These are phyloP conservation scores for Phlebiopsis flavidoalba DNA, from an alignment of 768 basidiomycete species.

Conservation along the genomic window DNA sequence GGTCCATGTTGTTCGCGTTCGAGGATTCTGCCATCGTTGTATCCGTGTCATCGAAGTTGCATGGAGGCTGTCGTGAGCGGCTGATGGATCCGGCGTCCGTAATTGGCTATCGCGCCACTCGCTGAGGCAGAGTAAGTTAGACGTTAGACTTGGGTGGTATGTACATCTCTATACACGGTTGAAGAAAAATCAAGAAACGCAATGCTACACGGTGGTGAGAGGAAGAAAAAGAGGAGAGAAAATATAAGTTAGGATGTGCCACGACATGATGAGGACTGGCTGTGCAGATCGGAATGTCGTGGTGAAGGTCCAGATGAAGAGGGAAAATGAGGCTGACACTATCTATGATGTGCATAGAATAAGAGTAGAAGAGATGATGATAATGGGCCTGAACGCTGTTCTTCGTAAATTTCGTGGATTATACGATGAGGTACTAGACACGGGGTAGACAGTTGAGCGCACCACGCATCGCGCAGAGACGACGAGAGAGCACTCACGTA, in stretches of 20 bases:
- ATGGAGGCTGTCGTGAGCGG: too few species aligned
- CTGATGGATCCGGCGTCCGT: background rate
- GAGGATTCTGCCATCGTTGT: too few species aligned
- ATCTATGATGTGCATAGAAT: background rate
- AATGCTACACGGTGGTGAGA: background rate
- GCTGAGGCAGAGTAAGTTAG: background rate
- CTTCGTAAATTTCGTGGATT: background rate
- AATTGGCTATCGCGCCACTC: background rate
- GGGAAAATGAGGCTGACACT: background rate
- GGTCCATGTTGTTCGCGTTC: background rate
- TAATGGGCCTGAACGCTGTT: background rate
- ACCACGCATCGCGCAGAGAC: background rate
- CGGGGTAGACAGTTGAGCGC: background rate
- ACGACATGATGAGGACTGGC: background rate
- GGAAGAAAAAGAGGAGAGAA: background rate
- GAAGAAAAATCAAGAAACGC: background rate
- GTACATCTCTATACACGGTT: background rate
- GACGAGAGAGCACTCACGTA: background rate
- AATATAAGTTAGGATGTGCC: background rate
- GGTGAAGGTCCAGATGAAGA: background rate
- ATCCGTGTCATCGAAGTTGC: too few species aligned
- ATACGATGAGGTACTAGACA: background rate
- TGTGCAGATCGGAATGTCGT: background rate
- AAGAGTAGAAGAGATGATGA: background rate
- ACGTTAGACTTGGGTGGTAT: background rate